Conservation (phyloP, 306 rosid genomes). For the Hippophae rhamnoides region DNA sequence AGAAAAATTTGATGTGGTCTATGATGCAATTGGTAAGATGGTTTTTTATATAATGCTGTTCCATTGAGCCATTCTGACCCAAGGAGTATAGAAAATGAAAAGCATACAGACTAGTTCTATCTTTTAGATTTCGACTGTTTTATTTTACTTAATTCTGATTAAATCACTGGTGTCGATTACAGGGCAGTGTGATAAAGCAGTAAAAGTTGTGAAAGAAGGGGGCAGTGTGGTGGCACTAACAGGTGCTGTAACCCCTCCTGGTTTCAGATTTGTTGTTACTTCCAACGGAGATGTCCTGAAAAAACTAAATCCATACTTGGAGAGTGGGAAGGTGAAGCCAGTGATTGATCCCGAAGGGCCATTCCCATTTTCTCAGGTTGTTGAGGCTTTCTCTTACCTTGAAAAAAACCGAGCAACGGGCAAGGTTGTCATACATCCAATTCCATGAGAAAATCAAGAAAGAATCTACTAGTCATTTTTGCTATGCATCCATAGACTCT, state of each 20-base stretch:
- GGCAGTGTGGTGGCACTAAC: conserved; percentile 82
- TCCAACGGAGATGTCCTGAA: conserved; percentile 72
- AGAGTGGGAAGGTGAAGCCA: conserved; percentile 86
- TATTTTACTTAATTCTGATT: not conserved
- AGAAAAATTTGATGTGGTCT: conserved; percentile 67
- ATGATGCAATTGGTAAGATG: conserved; percentile 50
- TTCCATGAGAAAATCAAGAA: conserved; percentile 36
- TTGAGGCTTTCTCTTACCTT: conserved; percentile 86
- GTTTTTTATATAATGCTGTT: too few relatives aligned
- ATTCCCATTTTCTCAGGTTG: conserved; percentile 61
- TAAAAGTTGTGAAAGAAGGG: conserved; percentile 55
- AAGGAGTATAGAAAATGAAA: too few relatives aligned
- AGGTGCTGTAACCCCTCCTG: conserved; percentile 87
- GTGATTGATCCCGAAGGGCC: conserved; percentile 76
- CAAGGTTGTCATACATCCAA: conserved; percentile 74
- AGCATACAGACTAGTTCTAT: too few relatives aligned
- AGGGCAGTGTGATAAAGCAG: conserved; percentile 43
- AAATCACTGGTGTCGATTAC: not conserved
- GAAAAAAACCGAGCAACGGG: conserved; percentile 72
- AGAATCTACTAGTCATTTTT: conserved; percentile 20
- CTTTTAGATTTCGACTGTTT: too few relatives aligned
- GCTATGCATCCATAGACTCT: conserved; percentile 3
- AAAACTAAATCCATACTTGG: conserved; percentile 77
- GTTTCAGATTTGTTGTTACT: conserved; percentile 90
- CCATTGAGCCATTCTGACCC: too few relatives aligned